phyloP scores from a whole-genome alignment of 805 yeast genomes.

The Metschnikowia peoriensis region DNA sequence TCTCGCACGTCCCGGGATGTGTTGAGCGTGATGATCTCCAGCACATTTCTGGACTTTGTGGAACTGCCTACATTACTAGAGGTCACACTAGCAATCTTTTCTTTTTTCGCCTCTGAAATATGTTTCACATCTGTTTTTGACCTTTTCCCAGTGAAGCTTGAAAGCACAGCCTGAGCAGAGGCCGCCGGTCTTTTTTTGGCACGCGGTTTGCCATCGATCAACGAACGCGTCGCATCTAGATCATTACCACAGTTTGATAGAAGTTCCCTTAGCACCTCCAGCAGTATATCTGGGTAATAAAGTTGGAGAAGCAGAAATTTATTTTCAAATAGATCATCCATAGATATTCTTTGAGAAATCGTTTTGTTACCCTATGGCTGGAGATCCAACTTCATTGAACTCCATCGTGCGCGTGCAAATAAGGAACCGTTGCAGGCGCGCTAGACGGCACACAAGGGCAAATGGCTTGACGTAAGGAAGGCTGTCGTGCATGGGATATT shows the following conservation, averaged over 20 bases:
- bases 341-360: background rate
- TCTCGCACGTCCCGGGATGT: constrained; percentile 51
- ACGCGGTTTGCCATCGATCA: constrained; percentile 35
- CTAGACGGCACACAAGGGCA: background rate
- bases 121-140: background rate
- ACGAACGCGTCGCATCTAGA: constrained; percentile 35
- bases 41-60: constrained; percentile 9
- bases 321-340: constrained; percentile 17
- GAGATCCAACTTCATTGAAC: background rate
- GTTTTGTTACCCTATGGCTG: background rate
- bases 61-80: background rate
- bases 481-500: background rate
- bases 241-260: constrained; percentile 56
- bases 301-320: constrained; percentile 36
- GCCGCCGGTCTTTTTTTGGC: constrained; percentile 17
- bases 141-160: constrained; percentile 1
- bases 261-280: constrained; percentile 46
- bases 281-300: constrained; percentile 45
- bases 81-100: background rate
- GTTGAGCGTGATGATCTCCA: constrained; percentile 39
- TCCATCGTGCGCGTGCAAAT: background rate
- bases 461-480: background rate
- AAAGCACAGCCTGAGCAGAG: constrained; percentile 12
- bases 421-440: background rate
- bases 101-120: background rate